phyloP scores from a whole-genome alignment of 2,329 filamentous ascomycete species.

The Coniosporium tulheliwenetii region DNA sequence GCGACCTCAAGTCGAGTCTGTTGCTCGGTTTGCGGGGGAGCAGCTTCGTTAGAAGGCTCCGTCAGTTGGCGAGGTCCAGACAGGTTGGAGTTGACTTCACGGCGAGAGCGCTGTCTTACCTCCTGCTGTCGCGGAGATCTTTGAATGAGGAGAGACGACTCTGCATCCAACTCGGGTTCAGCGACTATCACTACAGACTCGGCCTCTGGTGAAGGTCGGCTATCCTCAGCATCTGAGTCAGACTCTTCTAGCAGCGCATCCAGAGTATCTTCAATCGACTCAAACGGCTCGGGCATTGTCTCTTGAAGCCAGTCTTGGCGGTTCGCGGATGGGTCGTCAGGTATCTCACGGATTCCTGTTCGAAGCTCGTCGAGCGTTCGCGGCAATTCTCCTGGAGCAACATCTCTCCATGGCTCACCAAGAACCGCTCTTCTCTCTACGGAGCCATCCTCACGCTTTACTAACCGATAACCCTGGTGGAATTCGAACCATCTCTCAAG shows the following conservation, averaged over 20 bases:
- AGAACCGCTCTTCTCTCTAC: slow-evolving; percentile 28
- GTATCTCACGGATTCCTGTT: slow-evolving; percentile 3
- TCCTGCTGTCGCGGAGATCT: neutral
- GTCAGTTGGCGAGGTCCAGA: too few species aligned
- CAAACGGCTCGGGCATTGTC: slow-evolving; percentile 4
- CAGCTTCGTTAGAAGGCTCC: neutral
- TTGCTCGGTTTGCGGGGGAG: too few species aligned
- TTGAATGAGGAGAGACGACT: neutral
- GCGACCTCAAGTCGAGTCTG: slow-evolving; percentile 3
- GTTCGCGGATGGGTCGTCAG: neutral
- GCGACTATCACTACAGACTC: neutral
- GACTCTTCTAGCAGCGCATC: slow-evolving; percentile 17
- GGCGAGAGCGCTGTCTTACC: neutral
- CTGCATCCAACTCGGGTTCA: neutral
- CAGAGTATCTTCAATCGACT: slow-evolving; percentile 16
- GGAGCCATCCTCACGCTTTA: slow-evolving; percentile 22
- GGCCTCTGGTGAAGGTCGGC: too few species aligned
- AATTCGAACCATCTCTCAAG: slow-evolving; percentile 33
- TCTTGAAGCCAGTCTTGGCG: neutral
- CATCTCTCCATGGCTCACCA: slow-evolving; percentile 30
- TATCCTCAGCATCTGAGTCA: slow-evolving; percentile 6
- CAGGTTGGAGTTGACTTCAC: too few species aligned
- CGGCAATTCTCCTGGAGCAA: slow-evolving; percentile 30
- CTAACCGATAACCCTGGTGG: slow-evolving; percentile 28
- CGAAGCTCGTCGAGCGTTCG: slow-evolving; percentile 29